Percentiles rank a stretch among this genome's conserved stretches.
Evolutionary conservation across 179 eudicot species (phyloP).

Genomic region (Pouteria campechiana): DNA sequence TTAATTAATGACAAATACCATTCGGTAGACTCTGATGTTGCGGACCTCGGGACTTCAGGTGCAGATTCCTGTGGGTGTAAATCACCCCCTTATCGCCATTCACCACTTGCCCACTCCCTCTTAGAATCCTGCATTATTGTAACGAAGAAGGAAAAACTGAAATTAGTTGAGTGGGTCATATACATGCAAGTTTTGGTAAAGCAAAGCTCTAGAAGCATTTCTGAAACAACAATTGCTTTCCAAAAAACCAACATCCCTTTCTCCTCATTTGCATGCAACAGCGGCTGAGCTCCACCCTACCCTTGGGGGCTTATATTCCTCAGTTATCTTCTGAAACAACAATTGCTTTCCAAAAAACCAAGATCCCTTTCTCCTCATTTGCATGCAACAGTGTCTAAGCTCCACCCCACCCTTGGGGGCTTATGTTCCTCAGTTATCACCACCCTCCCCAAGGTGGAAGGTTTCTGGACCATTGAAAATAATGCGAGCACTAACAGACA

Average conservation of each 20-base stretch:
- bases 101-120: slow-evolving; percentile 80
- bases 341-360: background rate
- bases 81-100: slow-evolving; percentile 59
- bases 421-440: background rate
- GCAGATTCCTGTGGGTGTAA: slow-evolving; percentile 68
- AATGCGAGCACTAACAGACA: too few species aligned
- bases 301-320: background rate
- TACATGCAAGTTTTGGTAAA: background rate
- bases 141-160: background rate
- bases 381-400: background rate
- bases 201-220: too few species aligned
- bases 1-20: too few species aligned
- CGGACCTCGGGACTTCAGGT: slow-evolving; percentile 5
- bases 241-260: background rate
- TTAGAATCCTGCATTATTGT: slow-evolving; percentile 49
- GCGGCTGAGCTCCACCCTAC: background rate
- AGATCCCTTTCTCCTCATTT: too few species aligned
- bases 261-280: too few species aligned
- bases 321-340: background rate
- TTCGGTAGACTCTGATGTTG: too few species aligned
- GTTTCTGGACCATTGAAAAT: too few species aligned
- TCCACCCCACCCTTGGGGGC: too few species aligned
- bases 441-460: too few species aligned
- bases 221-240: background rate
- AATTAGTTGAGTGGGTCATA: background rate